These are phyloP conservation scores for Tylopilus orsonianus DNA, from an alignment of 1,284 basidiomycete species.

Conservation along the genomic window DNA sequence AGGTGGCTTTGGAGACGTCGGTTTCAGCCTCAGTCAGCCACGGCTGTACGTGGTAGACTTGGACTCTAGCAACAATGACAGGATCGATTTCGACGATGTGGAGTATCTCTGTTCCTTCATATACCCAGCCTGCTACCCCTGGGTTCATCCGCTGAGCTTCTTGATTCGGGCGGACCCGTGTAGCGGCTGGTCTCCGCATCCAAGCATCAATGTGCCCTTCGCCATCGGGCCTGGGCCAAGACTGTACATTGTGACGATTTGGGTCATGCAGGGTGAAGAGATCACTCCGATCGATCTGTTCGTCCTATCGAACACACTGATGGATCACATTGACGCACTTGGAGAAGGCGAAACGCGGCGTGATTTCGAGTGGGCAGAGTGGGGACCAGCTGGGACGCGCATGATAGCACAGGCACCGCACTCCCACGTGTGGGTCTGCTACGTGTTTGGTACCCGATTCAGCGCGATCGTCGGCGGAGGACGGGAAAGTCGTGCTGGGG, in stretches of 20 bases:
- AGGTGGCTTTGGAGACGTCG: constrained; percentile 21
- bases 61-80: constrained; percentile 21
- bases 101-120: constrained; percentile 41
- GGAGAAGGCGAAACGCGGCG: constrained; percentile 20
- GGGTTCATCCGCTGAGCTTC: constrained; percentile 35
- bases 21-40: constrained; percentile 11
- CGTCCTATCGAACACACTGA: constrained; percentile 46
- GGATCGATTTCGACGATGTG: constrained; percentile 30
- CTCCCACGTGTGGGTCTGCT: constrained; percentile 56
- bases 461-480: constrained; percentile 28
- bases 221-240: constrained; percentile 43
- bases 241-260: constrained; percentile 49
- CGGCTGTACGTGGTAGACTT: constrained; percentile 37
- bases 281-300: constrained; percentile 43
- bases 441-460: constrained; percentile 53
- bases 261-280: constrained; percentile 31
- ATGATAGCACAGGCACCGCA: constrained; percentile 37
- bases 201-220: constrained; percentile 45
- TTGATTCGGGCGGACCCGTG: constrained; percentile 58
- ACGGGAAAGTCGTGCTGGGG: constrained; percentile 2
- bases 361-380: constrained; percentile 47
- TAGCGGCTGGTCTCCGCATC: constrained; percentile 42
- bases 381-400: constrained; percentile 51
- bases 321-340: constrained; percentile 33
- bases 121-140: constrained; percentile 37